A percentile compares a stretch with the other conserved stretches of the same genome.
These are phyloP conservation scores for Chenopodium suecicum DNA, from an alignment of 148 eudicot genomes.

Conservation along the genomic window DNA sequence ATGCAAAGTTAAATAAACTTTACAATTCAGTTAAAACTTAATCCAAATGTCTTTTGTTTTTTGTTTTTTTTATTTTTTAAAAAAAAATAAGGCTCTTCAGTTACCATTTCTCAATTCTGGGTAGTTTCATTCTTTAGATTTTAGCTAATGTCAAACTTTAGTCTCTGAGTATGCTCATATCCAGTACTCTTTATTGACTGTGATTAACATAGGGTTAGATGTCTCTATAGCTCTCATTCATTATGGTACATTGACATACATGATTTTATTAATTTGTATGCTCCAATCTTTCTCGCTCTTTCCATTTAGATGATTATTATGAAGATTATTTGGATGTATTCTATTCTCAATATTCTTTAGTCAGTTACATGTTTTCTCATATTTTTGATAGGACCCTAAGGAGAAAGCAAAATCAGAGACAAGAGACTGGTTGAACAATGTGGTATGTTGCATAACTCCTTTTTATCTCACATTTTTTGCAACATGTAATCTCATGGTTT, in stretches of 20 bases:
- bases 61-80: too few species aligned
- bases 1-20: too few species aligned
- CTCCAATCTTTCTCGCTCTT: not conserved
- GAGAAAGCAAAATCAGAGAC: constrained; percentile 99
- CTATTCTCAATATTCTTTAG: not conserved
- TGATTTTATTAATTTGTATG: not conserved
- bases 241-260: not conserved
- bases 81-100: not conserved
- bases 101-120: not conserved
- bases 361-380: constrained; percentile 12
- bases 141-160: not conserved
- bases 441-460: constrained; percentile 52
- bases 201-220: not conserved
- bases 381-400: constrained; percentile 72
- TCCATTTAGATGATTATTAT: not conserved
- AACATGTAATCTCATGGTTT: not conserved
- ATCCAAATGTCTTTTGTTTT: too few species aligned
- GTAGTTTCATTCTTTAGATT: not conserved
- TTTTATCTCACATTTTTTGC: not conserved
- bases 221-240: too few species aligned
- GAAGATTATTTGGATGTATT: not conserved
- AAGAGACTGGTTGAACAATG: constrained; percentile 96
- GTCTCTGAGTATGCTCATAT: not conserved
- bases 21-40: too few species aligned
- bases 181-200: not conserved